Evolutionary conservation across 2,329 filamentous ascomycete genomes (phyloP), one percentile per base, ranked within the genome.

Genomic region (Pseudohalonectria lignicola): DNA sequence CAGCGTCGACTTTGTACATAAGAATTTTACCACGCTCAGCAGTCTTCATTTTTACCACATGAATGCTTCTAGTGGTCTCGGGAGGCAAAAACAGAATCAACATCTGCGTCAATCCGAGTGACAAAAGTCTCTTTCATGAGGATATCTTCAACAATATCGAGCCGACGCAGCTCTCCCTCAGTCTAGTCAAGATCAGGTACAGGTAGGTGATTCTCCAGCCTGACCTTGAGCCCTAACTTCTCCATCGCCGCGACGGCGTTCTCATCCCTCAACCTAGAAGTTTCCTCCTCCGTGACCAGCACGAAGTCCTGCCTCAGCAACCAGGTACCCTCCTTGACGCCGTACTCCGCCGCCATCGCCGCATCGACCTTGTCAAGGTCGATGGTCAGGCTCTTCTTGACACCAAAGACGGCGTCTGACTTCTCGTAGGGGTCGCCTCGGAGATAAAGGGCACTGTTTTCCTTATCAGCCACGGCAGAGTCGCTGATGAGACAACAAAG

Each of bases 331-430:
- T 79, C 74, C 23, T 71, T 55, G 5, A 86, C 75, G 13, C 64
- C 68, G 52, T 87, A 83, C 49, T 75, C 63, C 46, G 66, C 57
- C 0, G 79, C 74, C 40, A 68, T 68, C 32, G 67, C 66, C 25
- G 54, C 67, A 58, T 60, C 64, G 36, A 47, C 75, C 63, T 50
- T 69, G 61, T 43, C 67, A 47, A 59, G 62, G 46, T 85, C 80
- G 12, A 86, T 68, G n/a, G 86, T 62, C 11, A 93, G 65, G 20
- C 80, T 85, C 53, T 86, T 70, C 57, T 93, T 94, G 41, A 93
- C 85, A 16, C 86, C 86, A 49, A 93, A 93, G 2, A 93, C 86
- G 0, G 85, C 83, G 52, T 93, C 86, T 0, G 81, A 84, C 1
- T 76, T 83, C 62, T 90, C 84, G 53, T 90, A 92, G 1, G 81